phyloP scores from a whole-genome alignment of 2,329 filamentous ascomycete genomes.

The Sporothrix schenckii region DNA sequence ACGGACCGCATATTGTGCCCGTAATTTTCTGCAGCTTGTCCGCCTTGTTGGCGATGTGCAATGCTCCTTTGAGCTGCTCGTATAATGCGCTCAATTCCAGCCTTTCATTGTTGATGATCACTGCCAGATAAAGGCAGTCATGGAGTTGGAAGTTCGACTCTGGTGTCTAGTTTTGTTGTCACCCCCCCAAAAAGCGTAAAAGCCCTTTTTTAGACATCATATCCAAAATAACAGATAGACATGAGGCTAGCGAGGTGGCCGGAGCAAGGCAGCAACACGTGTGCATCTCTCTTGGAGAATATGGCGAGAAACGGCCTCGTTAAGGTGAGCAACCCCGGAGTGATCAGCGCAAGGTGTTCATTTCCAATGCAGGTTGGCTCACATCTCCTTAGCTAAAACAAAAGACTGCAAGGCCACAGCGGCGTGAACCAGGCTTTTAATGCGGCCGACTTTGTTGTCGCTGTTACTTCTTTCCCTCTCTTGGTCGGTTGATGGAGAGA shows the following conservation, averaged over 20 bases:
- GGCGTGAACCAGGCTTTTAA: neutral
- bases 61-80: neutral
- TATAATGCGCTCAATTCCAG: neutral
- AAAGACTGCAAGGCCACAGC: neutral
- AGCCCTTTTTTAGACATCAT: neutral
- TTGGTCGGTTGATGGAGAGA: neutral
- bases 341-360: neutral
- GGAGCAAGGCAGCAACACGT: neutral
- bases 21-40: neutral
- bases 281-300: neutral
- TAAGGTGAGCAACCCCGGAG: neutral
- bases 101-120: neutral
- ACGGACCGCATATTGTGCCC: neutral
- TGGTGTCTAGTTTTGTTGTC: neutral
- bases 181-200: neutral
- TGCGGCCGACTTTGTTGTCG: neutral
- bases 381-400: too few species aligned
- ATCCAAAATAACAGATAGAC: too few species aligned
- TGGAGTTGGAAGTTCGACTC: neutral
- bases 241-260: neutral
- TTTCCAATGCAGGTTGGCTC: neutral
- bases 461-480: neutral
- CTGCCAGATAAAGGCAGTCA: neutral
- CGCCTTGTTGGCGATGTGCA: neutral
- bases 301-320: neutral